Evolutionary conservation across 2,329 filamentous ascomycete genomes (phyloP).

Genomic region (Verticillium longisporum): DNA sequence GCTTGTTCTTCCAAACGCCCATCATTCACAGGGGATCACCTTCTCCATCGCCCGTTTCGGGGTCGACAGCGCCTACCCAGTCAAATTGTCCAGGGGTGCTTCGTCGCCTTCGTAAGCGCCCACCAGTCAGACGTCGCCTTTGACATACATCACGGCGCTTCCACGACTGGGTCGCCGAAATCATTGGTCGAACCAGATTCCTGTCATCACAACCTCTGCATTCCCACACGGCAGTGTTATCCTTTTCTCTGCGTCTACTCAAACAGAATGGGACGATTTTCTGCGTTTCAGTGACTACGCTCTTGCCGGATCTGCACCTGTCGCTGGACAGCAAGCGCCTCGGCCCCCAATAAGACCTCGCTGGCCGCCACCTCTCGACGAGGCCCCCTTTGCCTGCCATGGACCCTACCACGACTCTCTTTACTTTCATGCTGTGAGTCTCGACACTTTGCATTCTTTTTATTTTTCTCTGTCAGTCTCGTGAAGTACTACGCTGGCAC

Average conservation of each 20-base stretch:
- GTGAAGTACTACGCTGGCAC: background rate
- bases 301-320: background rate
- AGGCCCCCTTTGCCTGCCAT: slow-evolving; percentile 24
- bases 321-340: background rate
- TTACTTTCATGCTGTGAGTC: slow-evolving; percentile 45
- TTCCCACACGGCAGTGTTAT: background rate
- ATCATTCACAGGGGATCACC: slow-evolving; percentile 1
- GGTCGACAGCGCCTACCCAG: slow-evolving; percentile 1
- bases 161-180: slow-evolving; percentile 8
- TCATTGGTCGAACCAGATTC: slow-evolving; percentile 18
- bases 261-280: slow-evolving; percentile 16
- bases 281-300: slow-evolving; percentile 7
- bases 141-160: slow-evolving; percentile 23
- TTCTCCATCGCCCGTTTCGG: slow-evolving; percentile 11
- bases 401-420: slow-evolving; percentile 43
- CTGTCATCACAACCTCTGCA: slow-evolving; percentile 16
- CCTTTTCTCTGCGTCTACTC: slow-evolving; percentile 18
- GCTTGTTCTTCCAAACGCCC: background rate
- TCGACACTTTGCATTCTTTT: slow-evolving; percentile 16
- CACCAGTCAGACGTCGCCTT: slow-evolving; percentile 13
- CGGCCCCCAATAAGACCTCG: slow-evolving; percentile 12
- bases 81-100: background rate
- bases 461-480: slow-evolving; percentile 6
- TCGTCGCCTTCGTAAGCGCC: slow-evolving; percentile 19
- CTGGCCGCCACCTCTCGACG: slow-evolving; percentile 2